Percentiles rank a stretch among this genome's conserved stretches.
Evolutionary conservation across 2,329 filamentous ascomycete species (phyloP).

Genomic region (Fusarium chlamydosporum): DNA sequence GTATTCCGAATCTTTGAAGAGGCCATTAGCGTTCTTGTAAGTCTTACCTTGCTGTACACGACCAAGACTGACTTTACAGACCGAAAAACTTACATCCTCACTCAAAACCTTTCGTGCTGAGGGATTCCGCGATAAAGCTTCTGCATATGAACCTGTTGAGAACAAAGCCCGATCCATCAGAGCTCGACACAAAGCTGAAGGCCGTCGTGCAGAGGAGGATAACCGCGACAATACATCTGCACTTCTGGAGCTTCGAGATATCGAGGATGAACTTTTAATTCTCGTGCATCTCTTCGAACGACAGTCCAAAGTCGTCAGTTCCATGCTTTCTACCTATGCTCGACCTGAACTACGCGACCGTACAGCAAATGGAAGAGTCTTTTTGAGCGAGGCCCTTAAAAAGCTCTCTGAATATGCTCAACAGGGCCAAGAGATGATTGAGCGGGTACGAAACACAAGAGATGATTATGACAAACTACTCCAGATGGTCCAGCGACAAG

Average conservation of each 20-base stretch:
- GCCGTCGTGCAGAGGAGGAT: slow-evolving; percentile 65
- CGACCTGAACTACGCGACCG: slow-evolving; percentile 58
- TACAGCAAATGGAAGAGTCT: slow-evolving; percentile 64
- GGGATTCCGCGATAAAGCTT: slow-evolving; percentile 64
- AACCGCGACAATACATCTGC: slow-evolving; percentile 75
- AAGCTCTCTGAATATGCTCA: slow-evolving; percentile 69
- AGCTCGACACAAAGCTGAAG: slow-evolving; percentile 58
- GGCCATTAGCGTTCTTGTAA: slow-evolving; percentile 72
- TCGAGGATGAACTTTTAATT: slow-evolving; percentile 73
- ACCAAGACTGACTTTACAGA: slow-evolving; percentile 51
- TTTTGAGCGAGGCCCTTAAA: slow-evolving; percentile 66
- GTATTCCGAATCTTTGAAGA: slow-evolving; percentile 76
- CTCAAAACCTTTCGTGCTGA: slow-evolving; percentile 73
- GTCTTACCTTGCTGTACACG: slow-evolving; percentile 14
- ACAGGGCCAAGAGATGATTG: slow-evolving; percentile 69
- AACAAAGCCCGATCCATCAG: slow-evolving; percentile 59
- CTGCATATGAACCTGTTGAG: slow-evolving; percentile 58
- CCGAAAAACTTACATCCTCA: slow-evolving; percentile 72
- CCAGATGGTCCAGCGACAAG: slow-evolving; percentile 76
- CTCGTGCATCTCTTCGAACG: slow-evolving; percentile 70
- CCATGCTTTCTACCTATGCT: slow-evolving; percentile 62
- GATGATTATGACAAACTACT: slow-evolving; percentile 76
- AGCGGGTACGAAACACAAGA: slow-evolving; percentile 69
- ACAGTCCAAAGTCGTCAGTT: slow-evolving; percentile 65
- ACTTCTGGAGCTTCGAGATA: slow-evolving; percentile 72